A percentile compares a stretch with the other conserved stretches of the same genome.
phyloP scores from a whole-genome alignment of 441 rosid genomes.

The Adansonia rubrostipa region DNA sequence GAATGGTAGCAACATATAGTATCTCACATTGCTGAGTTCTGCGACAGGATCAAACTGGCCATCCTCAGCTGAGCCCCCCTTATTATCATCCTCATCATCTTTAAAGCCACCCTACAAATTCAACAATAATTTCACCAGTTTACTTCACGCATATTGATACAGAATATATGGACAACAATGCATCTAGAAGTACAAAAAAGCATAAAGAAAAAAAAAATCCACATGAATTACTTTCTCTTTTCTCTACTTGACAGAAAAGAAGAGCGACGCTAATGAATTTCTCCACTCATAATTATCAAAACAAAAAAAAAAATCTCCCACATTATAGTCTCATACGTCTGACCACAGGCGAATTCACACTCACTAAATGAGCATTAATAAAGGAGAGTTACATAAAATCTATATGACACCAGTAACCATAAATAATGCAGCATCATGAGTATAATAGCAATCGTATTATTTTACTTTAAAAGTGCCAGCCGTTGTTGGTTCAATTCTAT shows the following conservation, averaged over 20 bases:
- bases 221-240: neutral
- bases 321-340: neutral
- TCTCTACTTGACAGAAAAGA: neutral
- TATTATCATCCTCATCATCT: slow-evolving; percentile 37
- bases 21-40: slow-evolving; percentile 41
- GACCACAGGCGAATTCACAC: neutral
- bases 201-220: neutral
- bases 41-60: slow-evolving; percentile 38
- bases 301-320: neutral
- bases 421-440: neutral
- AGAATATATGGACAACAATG: neutral
- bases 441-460: neutral
- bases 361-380: neutral
- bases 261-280: neutral
- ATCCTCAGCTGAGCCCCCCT: slow-evolving; percentile 37
- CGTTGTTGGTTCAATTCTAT: neutral
- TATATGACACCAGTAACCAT: neutral
- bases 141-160: slow-evolving; percentile 12
- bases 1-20: slow-evolving; percentile 15
- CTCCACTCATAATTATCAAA: neutral
- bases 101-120: slow-evolving; percentile 42
- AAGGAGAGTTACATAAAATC: neutral
- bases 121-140: slow-evolving; percentile 23
- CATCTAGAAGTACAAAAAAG: neutral
- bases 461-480: neutral